Evolutionary conservation across 345 rosid species (phyloP).

Genomic region (Murraya koenigii): DNA sequence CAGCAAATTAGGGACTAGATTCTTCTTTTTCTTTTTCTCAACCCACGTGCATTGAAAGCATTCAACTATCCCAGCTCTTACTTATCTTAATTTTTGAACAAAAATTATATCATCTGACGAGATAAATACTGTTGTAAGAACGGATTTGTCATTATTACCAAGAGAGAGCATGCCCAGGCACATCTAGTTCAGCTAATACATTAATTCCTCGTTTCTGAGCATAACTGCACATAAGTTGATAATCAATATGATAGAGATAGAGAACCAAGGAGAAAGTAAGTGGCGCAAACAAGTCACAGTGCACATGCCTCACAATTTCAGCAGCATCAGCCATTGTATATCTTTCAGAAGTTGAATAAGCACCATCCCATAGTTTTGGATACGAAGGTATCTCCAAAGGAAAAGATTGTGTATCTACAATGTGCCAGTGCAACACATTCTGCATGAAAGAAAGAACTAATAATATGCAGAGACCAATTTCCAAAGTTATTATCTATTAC

Average conservation of each 20-base stretch:
- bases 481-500: neutral
- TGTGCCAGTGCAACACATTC: constrained; percentile 86
- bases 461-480: neutral
- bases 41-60: neutral
- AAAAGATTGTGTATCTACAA: constrained; percentile 63
- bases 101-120: constrained; percentile 8
- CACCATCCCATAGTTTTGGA: constrained; percentile 74
- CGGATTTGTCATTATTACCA: constrained; percentile 37
- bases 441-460: constrained; percentile 19
- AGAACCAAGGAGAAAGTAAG: neutral
- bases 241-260: constrained; percentile 9
- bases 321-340: constrained; percentile 63
- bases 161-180: constrained; percentile 77
- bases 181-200: constrained; percentile 72
- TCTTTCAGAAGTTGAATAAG: constrained; percentile 54
- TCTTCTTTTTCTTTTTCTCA: neutral
- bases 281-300: constrained; percentile 11
- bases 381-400: constrained; percentile 74
- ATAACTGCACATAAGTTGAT: constrained; percentile 38
- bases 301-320: constrained; percentile 54
- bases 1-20: neutral
- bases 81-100: neutral
- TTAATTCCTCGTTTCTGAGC: constrained; percentile 56
- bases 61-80: neutral
- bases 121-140: constrained; percentile 4